Evolutionary conservation across 768 basidiomycete genomes (phyloP), one percentile per base, ranked within the genome.

Genomic region (Trametes cinnabarina): DNA sequence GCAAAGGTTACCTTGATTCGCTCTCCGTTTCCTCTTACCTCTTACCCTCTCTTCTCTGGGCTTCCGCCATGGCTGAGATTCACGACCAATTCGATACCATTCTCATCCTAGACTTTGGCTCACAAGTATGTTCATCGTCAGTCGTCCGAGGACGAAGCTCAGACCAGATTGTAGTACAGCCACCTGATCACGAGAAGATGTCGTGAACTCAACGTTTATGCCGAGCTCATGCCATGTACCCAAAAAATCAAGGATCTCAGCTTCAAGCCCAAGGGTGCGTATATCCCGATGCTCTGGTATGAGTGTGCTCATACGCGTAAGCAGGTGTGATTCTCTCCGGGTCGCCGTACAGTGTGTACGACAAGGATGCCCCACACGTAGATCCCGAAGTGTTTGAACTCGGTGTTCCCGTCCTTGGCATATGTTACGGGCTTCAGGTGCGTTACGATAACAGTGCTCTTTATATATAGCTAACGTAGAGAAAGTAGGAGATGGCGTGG

Each of bases 271-370:
- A 96, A 94, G 79, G 97, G 96, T 93, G 28, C 20, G 63, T 53
- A 15, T 22, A 12, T 14, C 8, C 26, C 32, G n/a, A 17, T 14
- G 35, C 3, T 22, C 23, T 44, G 11, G 30, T 5, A 28, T 22
- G 6, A 23, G 10, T 37, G 2, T 14, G 32, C 30, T 22, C 43
- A 42, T 11, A 50, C 17, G 8, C 5, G 11, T 37, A 28, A 12
- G 40, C 47, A 89, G 96, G 96, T 56, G 88, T 99, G 71, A 98
- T 98, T 67, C 81, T 99, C 37, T 98, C 95, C 37, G 97, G 97
- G 41, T 98, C 97, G 1, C 97, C 97, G 0, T 98, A 96, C 75
- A 98, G 96, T 30, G 97, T 98, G 19, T 98, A 98, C 72, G 97
- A 95, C 63, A 73, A 82, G 26, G 95, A 86, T 62, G 87, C 97